These are phyloP conservation scores for Triangularia verruculosa DNA, from an alignment of 2,329 filamentous ascomycete genomes.

Conservation along the genomic window DNA sequence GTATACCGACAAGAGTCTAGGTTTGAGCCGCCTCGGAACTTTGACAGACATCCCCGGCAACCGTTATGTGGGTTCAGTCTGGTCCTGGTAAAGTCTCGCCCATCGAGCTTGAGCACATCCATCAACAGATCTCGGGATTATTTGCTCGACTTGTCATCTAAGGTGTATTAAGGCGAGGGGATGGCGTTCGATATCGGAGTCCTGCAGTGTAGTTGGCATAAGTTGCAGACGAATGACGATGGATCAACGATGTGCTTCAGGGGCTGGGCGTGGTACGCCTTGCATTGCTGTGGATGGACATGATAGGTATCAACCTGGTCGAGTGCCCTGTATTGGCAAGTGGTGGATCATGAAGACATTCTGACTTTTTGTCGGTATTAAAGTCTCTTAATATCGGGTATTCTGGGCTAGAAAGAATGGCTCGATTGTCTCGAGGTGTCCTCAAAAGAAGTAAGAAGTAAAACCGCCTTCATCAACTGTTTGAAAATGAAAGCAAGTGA, in stretches of 20 bases:
- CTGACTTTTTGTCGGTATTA: background rate
- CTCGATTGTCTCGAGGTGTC: no score
- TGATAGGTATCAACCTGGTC: background rate
- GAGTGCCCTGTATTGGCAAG: background rate
- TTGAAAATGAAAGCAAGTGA: no score
- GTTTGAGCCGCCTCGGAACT: no score
- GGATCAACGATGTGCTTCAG: background rate
- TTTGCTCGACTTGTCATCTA: background rate
- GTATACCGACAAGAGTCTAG: no score
- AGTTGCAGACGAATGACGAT: background rate
- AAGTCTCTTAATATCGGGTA: background rate
- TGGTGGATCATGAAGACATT: background rate
- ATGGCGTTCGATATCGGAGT: background rate
- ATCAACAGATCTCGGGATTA: background rate
- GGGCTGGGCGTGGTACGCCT: background rate
- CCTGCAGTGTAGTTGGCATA: background rate
- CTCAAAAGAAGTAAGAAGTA: no score
- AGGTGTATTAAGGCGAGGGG: background rate
- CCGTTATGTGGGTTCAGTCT: background rate
- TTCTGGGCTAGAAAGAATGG: no score
- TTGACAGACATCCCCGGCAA: background rate
- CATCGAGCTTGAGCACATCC: background rate
- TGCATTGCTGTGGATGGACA: background rate
- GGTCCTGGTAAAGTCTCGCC: background rate
- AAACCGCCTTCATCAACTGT: no score